These are phyloP conservation scores for Periconia digitata DNA, from an alignment of 2,329 filamentous ascomycete species.

Conservation along the genomic window DNA sequence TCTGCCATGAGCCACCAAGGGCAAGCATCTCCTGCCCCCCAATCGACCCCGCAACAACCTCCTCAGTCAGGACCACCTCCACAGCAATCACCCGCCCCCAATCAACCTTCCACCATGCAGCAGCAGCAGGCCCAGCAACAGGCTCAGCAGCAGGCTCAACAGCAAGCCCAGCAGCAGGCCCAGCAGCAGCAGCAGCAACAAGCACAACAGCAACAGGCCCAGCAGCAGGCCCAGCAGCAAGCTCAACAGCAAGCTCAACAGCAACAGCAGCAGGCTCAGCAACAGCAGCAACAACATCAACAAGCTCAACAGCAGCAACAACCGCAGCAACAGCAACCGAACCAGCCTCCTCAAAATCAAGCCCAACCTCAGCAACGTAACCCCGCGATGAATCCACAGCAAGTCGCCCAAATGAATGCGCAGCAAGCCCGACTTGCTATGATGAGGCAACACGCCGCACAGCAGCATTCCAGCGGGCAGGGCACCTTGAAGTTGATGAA, in stretches of 20 bases:
- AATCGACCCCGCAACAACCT: slow-evolving; percentile 40
- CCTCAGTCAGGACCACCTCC: slow-evolving; percentile 46
- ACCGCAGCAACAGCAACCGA: slow-evolving; percentile 35
- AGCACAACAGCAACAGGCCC: slow-evolving; percentile 43
- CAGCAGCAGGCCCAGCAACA: slow-evolving; percentile 31
- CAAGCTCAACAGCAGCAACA: slow-evolving; percentile 34
- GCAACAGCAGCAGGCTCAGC: slow-evolving; percentile 29
- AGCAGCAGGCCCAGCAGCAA: slow-evolving; percentile 54
- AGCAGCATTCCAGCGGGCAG: slow-evolving; percentile 22
- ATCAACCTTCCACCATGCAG: slow-evolving; percentile 38
- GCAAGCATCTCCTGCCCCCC: slow-evolving; percentile 42
- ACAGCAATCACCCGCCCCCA: slow-evolving; percentile 44
- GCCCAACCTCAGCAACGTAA: slow-evolving; percentile 12
- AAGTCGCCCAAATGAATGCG: slow-evolving; percentile 14
- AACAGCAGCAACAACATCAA: slow-evolving; percentile 40
- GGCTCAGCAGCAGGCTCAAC: slow-evolving; percentile 43
- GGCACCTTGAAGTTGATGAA: slow-evolving; percentile 57
- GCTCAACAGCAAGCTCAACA: slow-evolving; percentile 51
- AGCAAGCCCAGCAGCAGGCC: slow-evolving; percentile 35
- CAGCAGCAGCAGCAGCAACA: slow-evolving; percentile 24
- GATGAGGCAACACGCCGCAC: slow-evolving; percentile 28
- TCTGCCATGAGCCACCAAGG: slow-evolving; percentile 44
- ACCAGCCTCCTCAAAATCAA: slow-evolving; percentile 29
- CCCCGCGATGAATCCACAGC: neutral
- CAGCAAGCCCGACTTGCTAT: slow-evolving; percentile 30